Evolutionary conservation across 1,139 yeast species (phyloP).

Genomic region (Maudiozyma humilis): DNA sequence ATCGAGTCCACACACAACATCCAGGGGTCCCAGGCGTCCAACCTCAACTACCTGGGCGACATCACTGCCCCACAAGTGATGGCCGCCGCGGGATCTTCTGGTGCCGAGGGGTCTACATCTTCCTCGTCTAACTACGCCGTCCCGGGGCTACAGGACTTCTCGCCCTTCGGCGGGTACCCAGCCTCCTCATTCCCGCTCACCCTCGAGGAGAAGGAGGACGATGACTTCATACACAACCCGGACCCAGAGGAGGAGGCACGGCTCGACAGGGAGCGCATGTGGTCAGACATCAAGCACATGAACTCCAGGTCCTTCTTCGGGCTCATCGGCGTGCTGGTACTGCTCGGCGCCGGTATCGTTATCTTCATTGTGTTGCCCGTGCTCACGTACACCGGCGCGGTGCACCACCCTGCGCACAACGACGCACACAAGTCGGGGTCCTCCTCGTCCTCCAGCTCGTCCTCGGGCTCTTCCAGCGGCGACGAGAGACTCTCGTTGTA

Average conservation of each 20-base stretch:
- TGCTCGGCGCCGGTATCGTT: conserved; percentile 53
- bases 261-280: conserved; percentile 56
- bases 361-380: conserved; percentile 68
- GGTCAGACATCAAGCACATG: conserved; percentile 51
- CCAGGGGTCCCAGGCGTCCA: conserved; percentile 1
- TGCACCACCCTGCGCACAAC: conserved; percentile 18
- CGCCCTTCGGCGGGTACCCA: conserved; percentile 94
- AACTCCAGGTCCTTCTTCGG: conserved; percentile 54
- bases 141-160: conserved; percentile 37
- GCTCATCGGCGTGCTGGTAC: conserved; percentile 46
- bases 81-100: background rate
- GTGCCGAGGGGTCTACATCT: conserved; percentile 4
- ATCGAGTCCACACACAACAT: background rate
- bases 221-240: conserved; percentile 87
- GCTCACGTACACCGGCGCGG: conserved; percentile 61
- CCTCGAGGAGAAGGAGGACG: conserved; percentile 85
- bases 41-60: background rate
- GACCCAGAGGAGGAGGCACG: conserved; percentile 84
- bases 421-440: background rate
- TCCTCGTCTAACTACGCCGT: conserved; percentile 4
- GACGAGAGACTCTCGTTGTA: conserved; percentile 49
- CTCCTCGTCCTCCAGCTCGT: background rate
- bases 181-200: conserved; percentile 78
- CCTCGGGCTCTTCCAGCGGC: background rate
- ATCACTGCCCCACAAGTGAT: background rate